Conservation (phyloP, 768 basidiomycete species). For the Tylopilus intermedius region DNA sequence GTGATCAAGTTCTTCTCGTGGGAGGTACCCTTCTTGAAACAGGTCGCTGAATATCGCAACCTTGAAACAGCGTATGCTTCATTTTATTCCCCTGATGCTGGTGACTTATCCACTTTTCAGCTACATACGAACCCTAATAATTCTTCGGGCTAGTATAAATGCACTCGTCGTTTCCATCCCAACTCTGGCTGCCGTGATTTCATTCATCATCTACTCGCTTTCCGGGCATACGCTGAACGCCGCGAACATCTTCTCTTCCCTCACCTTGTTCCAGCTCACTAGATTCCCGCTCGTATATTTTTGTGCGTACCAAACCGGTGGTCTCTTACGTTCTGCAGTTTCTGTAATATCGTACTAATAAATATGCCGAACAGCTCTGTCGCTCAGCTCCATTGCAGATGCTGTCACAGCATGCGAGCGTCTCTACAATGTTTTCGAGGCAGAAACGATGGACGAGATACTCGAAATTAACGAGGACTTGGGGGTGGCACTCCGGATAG, state of each 20-base stretch:
- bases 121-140: slow-evolving; percentile 60
- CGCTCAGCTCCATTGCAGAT: slow-evolving; percentile 78
- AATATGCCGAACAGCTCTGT: slow-evolving; percentile 42
- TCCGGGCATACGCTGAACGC: slow-evolving; percentile 69
- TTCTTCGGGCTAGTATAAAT: slow-evolving; percentile 62
- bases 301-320: slow-evolving; percentile 39
- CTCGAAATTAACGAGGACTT: slow-evolving; percentile 50
- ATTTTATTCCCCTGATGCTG: slow-evolving; percentile 4
- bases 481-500: slow-evolving; percentile 61
- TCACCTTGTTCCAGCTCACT: slow-evolving; percentile 81
- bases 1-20: slow-evolving; percentile 92
- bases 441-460: slow-evolving; percentile 65
- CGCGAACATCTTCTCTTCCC: slow-evolving; percentile 74
- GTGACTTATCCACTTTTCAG: slow-evolving; percentile 27
- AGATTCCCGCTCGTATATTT: slow-evolving; percentile 77
- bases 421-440: slow-evolving; percentile 76
- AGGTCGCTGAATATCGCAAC: slow-evolving; percentile 63
- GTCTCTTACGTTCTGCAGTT: neutral
- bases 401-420: slow-evolving; percentile 77
- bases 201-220: slow-evolving; percentile 72
- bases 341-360: slow-evolving; percentile 5
- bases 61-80: slow-evolving; percentile 58
- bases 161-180: slow-evolving; percentile 71
- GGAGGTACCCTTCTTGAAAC: slow-evolving; percentile 76
- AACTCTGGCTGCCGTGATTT: slow-evolving; percentile 69